A percentile compares a stretch with the other conserved stretches of the same genome.
These are phyloP conservation scores for Xylaria flabelliformis DNA, from an alignment of 495 filamentous ascomycete genomes.

Conservation along the genomic window DNA sequence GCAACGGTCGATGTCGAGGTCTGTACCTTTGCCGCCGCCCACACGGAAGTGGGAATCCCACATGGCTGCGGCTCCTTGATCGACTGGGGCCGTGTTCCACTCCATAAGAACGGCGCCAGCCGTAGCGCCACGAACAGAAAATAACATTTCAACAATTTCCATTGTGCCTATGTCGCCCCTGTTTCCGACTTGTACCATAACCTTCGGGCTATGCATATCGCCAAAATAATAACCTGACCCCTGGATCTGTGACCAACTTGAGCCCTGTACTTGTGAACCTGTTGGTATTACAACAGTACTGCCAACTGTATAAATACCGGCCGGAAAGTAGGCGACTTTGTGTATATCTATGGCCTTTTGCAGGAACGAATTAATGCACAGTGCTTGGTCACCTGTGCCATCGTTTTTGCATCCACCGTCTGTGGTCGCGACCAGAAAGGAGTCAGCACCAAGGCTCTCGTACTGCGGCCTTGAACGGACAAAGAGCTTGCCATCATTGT, in stretches of 20 bases:
- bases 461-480: constrained; percentile 69
- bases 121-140: constrained; percentile 35
- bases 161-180: constrained; percentile 55
- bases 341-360: constrained; percentile 10
- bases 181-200: constrained; percentile 59
- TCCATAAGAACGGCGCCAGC: constrained; percentile 45
- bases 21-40: constrained; percentile 68
- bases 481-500: constrained; percentile 46
- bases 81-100: constrained; percentile 38
- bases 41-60: constrained; percentile 33
- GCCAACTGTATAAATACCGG: constrained; percentile 44
- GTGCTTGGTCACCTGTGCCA: constrained; percentile 25
- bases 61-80: constrained; percentile 27
- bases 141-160: constrained; percentile 58
- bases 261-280: constrained; percentile 46
- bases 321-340: constrained; percentile 38
- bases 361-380: constrained; percentile 18
- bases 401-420: constrained; percentile 16
- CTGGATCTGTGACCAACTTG: constrained; percentile 39
- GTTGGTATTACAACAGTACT: constrained; percentile 52
- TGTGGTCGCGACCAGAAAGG: neutral
- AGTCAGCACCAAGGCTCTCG: constrained; percentile 47
- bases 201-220: constrained; percentile 48
- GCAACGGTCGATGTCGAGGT: constrained; percentile 66
- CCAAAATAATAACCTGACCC: constrained; percentile 41